Evolutionary conservation across 148 eudicot genomes (phyloP), one percentile per base, ranked within the genome.

Genomic region (Vaccinium macrocarpon): DNA sequence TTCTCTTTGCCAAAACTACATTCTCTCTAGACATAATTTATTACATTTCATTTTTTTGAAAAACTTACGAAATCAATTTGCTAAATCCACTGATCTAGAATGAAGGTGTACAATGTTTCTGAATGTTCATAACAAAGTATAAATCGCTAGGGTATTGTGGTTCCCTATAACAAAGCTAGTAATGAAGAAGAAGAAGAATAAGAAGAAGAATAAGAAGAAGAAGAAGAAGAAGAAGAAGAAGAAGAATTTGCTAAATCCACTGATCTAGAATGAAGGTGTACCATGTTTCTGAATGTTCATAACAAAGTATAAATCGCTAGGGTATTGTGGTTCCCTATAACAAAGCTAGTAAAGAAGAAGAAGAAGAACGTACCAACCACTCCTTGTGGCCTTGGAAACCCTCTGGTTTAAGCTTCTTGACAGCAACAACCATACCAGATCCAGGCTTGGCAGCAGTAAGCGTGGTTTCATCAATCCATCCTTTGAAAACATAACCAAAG

Each of bases 401-500:
- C 75, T 88, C 90, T 3, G 90, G 87, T 35, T 88, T 88, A 52
- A 88, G 88, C 83, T 79, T 88, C 80, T 88, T 88, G 61, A 88
- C 87, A 35, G 90, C 90, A 75, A 88, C 66, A 42, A 86, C 87
- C 85, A 88, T 82, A 68, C 90, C 88, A 38, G 84, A 84, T 48
- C 90, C 90, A 57, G 88, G 86, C 79, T 76, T 88, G 1, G 86
- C 57, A 79, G 90, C 87, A 52, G 86, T 56, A 71, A 80, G 87
- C 8, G 88, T 84, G 48, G 62, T 56, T 79, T 86, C 85, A 71
- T 88, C 90, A 32, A 88, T 64, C 90, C 90, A 88, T 38, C 88
- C 90, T 70, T 88, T 88, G 77, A 74, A 88, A 84, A 88, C 90
- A 82, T 83, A 86, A 68, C 90, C 90, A 82, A 88, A 88, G n/a